Evolutionary conservation across 169 alveolate genomes (phyloP).

Genomic region (Plasmodium gallinaceum): DNA sequence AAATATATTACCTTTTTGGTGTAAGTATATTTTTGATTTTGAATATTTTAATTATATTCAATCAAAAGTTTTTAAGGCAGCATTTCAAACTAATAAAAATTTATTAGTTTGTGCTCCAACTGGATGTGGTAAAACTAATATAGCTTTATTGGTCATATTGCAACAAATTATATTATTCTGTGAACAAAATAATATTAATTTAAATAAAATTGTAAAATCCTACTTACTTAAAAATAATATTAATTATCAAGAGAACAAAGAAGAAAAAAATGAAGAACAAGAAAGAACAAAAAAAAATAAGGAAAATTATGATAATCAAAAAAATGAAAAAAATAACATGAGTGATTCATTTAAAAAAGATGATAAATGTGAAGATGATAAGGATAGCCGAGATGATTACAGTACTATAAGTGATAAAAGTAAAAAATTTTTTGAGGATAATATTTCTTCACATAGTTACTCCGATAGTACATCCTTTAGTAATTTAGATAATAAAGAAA

Average conservation of each 20-base stretch:
- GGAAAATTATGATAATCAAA: background rate
- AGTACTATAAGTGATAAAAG: background rate
- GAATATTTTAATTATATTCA: constrained; percentile 91
- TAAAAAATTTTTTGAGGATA: background rate
- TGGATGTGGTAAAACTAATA: constrained; percentile 99
- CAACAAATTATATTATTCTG: constrained; percentile 77
- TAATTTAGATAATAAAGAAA: background rate
- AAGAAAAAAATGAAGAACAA: background rate
- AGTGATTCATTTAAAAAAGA: background rate
- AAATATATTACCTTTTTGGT: constrained; percentile 45
- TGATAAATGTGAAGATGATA: background rate
- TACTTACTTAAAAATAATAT: constrained; percentile 5
- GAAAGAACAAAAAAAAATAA: background rate
- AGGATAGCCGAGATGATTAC: background rate
- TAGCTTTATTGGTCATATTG: constrained; percentile 95
- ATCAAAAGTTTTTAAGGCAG: constrained; percentile 92
- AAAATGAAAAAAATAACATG: background rate
- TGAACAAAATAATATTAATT: constrained; percentile 37
- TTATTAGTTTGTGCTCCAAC: constrained; percentile 98
- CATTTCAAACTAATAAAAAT: constrained; percentile 94
- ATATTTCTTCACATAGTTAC: background rate
- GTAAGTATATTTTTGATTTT: constrained; percentile 71
- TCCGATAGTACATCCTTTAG: background rate
- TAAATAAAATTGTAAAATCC: constrained; percentile 24
- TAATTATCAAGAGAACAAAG: background rate